Conservation (phyloP, 345 rosid species). For the Gossypium longicalyx region DNA sequence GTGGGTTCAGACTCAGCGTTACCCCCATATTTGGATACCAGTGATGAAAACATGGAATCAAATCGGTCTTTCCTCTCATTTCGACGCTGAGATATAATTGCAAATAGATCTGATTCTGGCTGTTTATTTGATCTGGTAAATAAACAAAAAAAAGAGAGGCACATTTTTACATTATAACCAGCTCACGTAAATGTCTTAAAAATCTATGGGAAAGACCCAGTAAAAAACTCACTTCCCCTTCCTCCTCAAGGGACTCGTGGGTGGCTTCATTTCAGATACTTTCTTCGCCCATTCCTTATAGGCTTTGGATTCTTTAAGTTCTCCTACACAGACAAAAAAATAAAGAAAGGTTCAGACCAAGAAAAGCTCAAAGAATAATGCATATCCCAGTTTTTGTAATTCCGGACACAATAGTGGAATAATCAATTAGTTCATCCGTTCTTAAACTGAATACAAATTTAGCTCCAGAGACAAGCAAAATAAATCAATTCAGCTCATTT, state of each 20-base stretch:
- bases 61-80: conserved; percentile 61
- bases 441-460: neutral
- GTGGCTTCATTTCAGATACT: conserved; percentile 63
- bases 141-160: neutral
- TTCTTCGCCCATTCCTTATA: conserved; percentile 76
- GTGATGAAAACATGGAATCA: conserved; percentile 82
- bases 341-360: neutral
- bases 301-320: conserved; percentile 61
- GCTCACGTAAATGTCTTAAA: neutral
- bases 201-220: neutral
- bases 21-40: conserved; percentile 72
- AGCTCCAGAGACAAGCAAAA: neutral
- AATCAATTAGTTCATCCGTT: neutral
- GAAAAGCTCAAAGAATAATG: neutral
- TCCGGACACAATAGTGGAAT: neutral
- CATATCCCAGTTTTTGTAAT: neutral
- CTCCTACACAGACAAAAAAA: conserved; percentile 41
- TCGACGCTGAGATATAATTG: conserved; percentile 59
- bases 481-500: neutral
- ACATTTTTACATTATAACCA: neutral
- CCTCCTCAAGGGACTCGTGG: conserved; percentile 45
- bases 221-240: conserved; percentile 51
- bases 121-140: conserved; percentile 46
- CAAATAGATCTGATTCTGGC: conserved; percentile 52
- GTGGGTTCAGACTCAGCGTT: conserved; percentile 55